Evolutionary conservation across 345 rosid species (phyloP), one percentile per base, ranked within the genome.

Genomic region (Populus deltoides): DNA sequence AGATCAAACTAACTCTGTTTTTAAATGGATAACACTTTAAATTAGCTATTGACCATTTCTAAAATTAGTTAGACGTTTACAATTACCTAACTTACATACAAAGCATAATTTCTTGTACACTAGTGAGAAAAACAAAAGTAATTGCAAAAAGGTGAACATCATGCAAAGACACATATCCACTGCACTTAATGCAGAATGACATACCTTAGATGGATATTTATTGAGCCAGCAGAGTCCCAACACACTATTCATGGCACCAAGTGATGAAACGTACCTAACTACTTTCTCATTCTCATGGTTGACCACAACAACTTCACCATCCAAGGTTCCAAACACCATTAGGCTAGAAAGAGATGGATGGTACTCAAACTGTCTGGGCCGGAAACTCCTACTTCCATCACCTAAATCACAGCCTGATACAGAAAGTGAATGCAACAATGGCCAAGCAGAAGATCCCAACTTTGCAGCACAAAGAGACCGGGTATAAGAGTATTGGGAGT

Each of bases 151-250:
- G 45, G 71, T 53, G 61, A 53, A 62, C 33, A 43, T 25, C 49
- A 20, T 53, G 18, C 55, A 74, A 49, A 22, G 24, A 66, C 22
- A 61, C 18, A 20, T 49, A 29, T 51, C 78, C 33, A 25, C 15
- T 70, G 45, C 47, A 65, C 39, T 7, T 65, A 38, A 51, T 24
- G 73, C 13, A 73, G 35, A 63, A 68, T 68, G 38, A 77, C 86
- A 76, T 86, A 94, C 98, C 98, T 89, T 91, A 53, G 91, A 88
- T 69, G 98, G 98, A 87, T 82, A 77, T 59, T 79, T 88, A 85
- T 88, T 95, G 85, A 95, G 97, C 99, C 99, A 95, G 82, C 96
- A 95, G 79, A 95, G 97, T 57, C 99, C 99, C 88, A 93, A 84
- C 68, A 95, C 90, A 63, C 92, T 93, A 79, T 90, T 92, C 88